These are phyloP conservation scores for Lactifluus subvellereus DNA, from an alignment of 768 basidiomycete species.

Conservation along the genomic window DNA sequence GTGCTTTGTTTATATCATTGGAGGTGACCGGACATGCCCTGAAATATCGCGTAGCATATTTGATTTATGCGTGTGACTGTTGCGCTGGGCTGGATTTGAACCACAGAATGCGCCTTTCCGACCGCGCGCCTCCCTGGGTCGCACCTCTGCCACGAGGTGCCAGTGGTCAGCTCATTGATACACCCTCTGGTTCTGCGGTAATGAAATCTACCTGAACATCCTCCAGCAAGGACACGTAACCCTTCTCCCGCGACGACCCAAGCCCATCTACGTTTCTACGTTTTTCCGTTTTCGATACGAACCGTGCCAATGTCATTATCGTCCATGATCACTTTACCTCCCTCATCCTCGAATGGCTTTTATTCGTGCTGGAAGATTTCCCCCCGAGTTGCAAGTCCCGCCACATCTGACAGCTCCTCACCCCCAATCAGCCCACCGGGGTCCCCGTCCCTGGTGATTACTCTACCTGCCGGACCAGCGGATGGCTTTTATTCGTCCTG, in stretches of 20 bases:
- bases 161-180: not conserved
- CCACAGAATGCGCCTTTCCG: no score
- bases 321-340: constrained; percentile 5
- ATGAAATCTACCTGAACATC: not conserved
- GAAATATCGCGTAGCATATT: not conserved
- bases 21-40: no score
- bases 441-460: not conserved
- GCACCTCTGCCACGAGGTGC: not conserved
- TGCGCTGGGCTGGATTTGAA: not conserved
- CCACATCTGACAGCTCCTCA: not conserved
- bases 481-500: not conserved
- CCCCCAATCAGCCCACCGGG: not conserved
- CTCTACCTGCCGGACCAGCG: not conserved
- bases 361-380: constrained; percentile 3
- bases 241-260: not conserved
- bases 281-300: not conserved
- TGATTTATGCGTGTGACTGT: not conserved
- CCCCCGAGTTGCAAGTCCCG: not conserved
- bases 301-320: not conserved
- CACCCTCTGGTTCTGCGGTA: not conserved
- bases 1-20: no score
- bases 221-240: not conserved
- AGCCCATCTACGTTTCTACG: not conserved
- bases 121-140: not conserved
- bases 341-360: constrained; percentile 1